A percentile compares a stretch with the other conserved stretches of the same genome.
These are phyloP conservation scores for Penicillium soppii DNA, from an alignment of 495 filamentous ascomycete species.

Conservation along the genomic window DNA sequence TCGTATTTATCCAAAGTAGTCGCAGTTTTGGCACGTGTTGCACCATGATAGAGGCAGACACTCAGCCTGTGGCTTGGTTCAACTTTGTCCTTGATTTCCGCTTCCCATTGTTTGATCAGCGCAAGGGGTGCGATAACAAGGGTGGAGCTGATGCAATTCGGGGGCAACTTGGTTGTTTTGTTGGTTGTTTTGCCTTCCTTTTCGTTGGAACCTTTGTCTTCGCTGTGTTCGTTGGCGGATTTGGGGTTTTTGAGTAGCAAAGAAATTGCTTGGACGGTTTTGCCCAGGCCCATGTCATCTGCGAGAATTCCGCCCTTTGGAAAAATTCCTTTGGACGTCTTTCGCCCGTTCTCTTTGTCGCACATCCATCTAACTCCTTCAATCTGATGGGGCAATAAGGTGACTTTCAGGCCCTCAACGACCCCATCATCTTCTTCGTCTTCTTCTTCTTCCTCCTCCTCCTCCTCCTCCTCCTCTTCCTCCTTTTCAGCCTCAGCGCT, in stretches of 20 bases:
- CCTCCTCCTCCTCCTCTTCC: constrained; percentile 34
- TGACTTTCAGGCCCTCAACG: constrained; percentile 83
- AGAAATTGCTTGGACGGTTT: constrained; percentile 86
- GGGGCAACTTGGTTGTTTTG: constrained; percentile 54
- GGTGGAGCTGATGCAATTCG: constrained; percentile 70
- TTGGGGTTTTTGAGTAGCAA: constrained; percentile 81
- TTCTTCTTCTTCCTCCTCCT: constrained; percentile 55
- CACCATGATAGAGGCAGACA: constrained; percentile 88
- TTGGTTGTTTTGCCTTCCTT: constrained; percentile 44
- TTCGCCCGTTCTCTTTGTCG: constrained; percentile 77
- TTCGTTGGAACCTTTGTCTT: constrained; percentile 32
- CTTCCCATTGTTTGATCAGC: constrained; percentile 96
- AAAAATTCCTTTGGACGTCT: constrained; percentile 70
- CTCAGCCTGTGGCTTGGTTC: constrained; percentile 62
- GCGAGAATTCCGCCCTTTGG: constrained; percentile 88
- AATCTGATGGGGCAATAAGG: constrained; percentile 87
- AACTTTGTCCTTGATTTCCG: constrained; percentile 81
- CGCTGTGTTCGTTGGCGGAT: constrained; percentile 50
- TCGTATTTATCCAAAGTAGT: constrained; percentile 79
- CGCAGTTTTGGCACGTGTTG: constrained; percentile 74
- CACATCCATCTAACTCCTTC: constrained; percentile 93
- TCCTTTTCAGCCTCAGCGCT: constrained; percentile 57
- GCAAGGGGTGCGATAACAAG: constrained; percentile 93
- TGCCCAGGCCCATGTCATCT: constrained; percentile 94
- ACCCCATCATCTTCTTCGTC: constrained; percentile 70